Base-by-base conservation (phyloP, 2,329 filamentous ascomycete genomes). In the Penicillium glabrum region DNA sequence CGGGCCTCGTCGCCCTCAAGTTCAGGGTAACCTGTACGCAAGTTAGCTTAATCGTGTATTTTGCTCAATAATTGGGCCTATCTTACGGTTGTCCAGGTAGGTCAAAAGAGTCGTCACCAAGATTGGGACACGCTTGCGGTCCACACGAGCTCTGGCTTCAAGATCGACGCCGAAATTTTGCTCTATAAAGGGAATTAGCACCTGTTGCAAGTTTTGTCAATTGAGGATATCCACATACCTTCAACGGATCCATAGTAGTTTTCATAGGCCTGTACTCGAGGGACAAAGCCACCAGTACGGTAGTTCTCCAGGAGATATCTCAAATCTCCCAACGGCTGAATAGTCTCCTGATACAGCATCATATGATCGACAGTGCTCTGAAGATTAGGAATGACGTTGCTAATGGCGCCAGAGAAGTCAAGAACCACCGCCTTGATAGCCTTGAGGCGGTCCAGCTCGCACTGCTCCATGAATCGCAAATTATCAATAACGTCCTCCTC, bases 221-320 rank as follows among this genome's bases (percentile, higher is more conserved):
- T 6, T 10, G 14, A 33, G 13, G n/a, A 10, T 11, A 33, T 14
- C 23, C 29, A 26, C 73, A 59, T 71, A 84, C 82, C 82, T 73
- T 97, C 95, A 24, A 97, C 92, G 63, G 90, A 92, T 76, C 97
- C 97, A 80, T 99, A 99, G 78, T 99, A 99, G 75, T 98, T 99
- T 78, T 99, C 95, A 75, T 99, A 99, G 3, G 91, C 89, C 46
- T 92, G 87, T 27, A 98, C 93, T 68, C 86, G 93, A 9, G 95
- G 95, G 51, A 91, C 86, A 72, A 96, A 99, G 63, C 88, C 90
- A 61, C 95, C 95, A 7, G 95, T 99, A 61, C 93, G 89, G 77
- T 99, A 99, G 72, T 93, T 99, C 78, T 99, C 95, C 46, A 99
- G 82, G 58, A 99, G 83, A 74, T 98, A 99, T 61, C 95, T 86